Percentiles rank a stretch among this genome's conserved stretches.
phyloP scores from a whole-genome alignment of 768 basidiomycete genomes.

The Termitomyces sp. region DNA sequence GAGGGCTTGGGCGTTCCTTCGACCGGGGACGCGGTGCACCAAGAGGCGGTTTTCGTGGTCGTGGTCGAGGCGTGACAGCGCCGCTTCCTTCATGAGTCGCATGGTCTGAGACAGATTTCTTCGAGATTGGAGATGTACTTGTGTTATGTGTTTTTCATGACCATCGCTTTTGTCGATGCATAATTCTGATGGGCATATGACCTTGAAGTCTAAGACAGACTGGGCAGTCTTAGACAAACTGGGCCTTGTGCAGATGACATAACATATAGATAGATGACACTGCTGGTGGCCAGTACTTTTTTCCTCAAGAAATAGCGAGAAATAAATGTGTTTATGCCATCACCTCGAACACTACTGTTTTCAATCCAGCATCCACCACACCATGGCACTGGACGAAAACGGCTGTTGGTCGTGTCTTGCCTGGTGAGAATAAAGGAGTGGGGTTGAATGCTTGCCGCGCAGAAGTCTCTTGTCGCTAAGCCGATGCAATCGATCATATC shows the following conservation, averaged over 20 bases:
- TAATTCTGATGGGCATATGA: not conserved
- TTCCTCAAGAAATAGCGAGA: too few relatives aligned
- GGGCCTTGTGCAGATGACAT: not conserved
- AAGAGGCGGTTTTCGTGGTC: constrained; percentile 29
- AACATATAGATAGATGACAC: too few relatives aligned
- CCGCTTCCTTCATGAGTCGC: constrained; percentile 20
- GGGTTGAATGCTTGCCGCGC: too few relatives aligned
- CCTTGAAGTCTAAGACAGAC: too few relatives aligned
- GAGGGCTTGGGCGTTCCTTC: constrained; percentile 18
- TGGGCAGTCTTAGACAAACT: not conserved
- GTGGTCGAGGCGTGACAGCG: constrained; percentile 26
- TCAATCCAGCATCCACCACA: too few relatives aligned
- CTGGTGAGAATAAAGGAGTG: too few relatives aligned
- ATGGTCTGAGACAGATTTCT: not conserved
- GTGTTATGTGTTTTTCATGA: not conserved
- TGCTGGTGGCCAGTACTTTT: too few relatives aligned
- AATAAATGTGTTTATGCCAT: too few relatives aligned
- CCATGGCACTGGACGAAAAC: too few relatives aligned
- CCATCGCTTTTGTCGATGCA: not conserved
- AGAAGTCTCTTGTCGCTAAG: too few relatives aligned
- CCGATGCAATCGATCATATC: not conserved
- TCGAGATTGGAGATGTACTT: not conserved
- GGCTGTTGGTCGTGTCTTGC: too few relatives aligned
- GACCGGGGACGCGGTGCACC: constrained; percentile 28
- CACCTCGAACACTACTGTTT: too few relatives aligned